Percentiles rank a stretch among this genome's conserved stretches.
Evolutionary conservation across 352 stramenopile species (phyloP).

Genomic region (Globisporangium radiosum): DNA sequence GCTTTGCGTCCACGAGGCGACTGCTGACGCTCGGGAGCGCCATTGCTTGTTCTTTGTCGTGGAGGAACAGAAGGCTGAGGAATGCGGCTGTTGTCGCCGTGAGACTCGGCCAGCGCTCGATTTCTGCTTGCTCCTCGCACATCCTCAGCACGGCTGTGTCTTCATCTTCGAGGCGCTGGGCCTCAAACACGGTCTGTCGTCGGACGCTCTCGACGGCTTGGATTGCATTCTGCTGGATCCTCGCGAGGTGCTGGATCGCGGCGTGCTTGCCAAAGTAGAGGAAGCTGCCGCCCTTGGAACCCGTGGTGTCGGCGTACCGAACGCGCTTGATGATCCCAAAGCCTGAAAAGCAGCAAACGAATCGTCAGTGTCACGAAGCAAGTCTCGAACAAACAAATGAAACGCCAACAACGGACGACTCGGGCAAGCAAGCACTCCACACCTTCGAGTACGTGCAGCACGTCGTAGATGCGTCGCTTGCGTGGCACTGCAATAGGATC

Average conservation of each 20-base stretch:
- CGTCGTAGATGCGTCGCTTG: slow-evolving; percentile 72
- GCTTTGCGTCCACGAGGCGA: slow-evolving; percentile 41
- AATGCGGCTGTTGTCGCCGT: slow-evolving; percentile 48
- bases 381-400: neutral
- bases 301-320: slow-evolving; percentile 23
- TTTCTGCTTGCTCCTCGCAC: slow-evolving; percentile 36
- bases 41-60: slow-evolving; percentile 19
- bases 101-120: slow-evolving; percentile 50
- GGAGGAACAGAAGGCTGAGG: slow-evolving; percentile 46
- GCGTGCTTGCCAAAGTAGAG: slow-evolving; percentile 49
- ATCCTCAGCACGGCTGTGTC: slow-evolving; percentile 35
- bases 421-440: neutral
- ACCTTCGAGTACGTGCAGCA: slow-evolving; percentile 78
- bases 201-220: slow-evolving; percentile 16
- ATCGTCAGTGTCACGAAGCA: neutral
- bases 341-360: slow-evolving; percentile 19
- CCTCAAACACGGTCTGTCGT: neutral
- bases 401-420: neutral
- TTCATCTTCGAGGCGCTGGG: slow-evolving; percentile 22
- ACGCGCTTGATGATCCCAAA: slow-evolving; percentile 56
- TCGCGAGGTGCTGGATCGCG: slow-evolving; percentile 29
- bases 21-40: slow-evolving; percentile 30
- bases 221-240: slow-evolving; percentile 22
- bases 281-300: slow-evolving; percentile 38
- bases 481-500: slow-evolving; percentile 31